Percentiles rank a stretch among this genome's conserved stretches.
These are phyloP conservation scores for Stachybotrys elegans DNA, from an alignment of 2,329 filamentous ascomycete species.

Conservation along the genomic window DNA sequence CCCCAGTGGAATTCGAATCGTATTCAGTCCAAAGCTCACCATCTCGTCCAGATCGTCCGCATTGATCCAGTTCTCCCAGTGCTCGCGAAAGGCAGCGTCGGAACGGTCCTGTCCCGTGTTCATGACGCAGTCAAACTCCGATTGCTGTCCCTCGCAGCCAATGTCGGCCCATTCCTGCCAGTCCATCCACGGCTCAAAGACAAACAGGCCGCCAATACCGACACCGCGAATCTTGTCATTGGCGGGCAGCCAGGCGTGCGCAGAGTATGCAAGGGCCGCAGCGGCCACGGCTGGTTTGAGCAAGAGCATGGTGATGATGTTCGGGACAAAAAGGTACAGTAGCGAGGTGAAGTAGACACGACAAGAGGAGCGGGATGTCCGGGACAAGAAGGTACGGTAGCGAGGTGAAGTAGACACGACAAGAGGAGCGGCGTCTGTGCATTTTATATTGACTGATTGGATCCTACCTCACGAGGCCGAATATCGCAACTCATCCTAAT, in stretches of 20 bases:
- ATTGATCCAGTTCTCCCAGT: slow-evolving; percentile 48
- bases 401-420: no score
- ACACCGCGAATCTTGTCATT: slow-evolving; percentile 46
- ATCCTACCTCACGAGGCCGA: no score
- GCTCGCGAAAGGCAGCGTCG: slow-evolving; percentile 40
- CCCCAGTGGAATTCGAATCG: slow-evolving; percentile 48
- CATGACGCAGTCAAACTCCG: slow-evolving; percentile 50
- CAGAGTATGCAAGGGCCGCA: slow-evolving; percentile 10
- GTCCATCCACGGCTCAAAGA: slow-evolving; percentile 51
- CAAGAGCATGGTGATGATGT: not conserved
- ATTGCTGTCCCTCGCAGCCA: slow-evolving; percentile 38
- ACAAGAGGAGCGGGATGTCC: no score
- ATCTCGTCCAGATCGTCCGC: slow-evolving; percentile 44
- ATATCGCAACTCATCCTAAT: no score
- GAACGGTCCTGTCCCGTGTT: slow-evolving; percentile 40
- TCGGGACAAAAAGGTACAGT: no score
- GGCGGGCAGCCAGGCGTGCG: slow-evolving; percentile 15
- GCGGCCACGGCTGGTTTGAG: no score
- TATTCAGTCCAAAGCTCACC: slow-evolving; percentile 44
- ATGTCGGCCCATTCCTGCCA: slow-evolving; percentile 38
- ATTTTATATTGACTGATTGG: no score
- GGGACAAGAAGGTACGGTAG: no score
- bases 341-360: no score
- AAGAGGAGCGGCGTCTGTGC: no score
- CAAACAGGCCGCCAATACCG: slow-evolving; percentile 47